Conservation (phyloP, 441 rosid species). For the Pelargonium australe region DNA sequence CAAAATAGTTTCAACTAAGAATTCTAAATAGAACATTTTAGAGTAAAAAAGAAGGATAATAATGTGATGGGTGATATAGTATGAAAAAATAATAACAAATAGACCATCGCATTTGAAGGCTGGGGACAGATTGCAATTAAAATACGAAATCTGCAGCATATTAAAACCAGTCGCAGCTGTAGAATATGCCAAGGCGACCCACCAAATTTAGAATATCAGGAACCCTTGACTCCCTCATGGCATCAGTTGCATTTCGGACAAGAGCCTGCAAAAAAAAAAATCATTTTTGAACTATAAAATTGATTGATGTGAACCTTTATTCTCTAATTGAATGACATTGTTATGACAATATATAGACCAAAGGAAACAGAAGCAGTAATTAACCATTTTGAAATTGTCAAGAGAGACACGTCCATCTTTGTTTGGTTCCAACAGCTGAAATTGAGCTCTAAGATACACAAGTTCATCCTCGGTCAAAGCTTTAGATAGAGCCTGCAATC, state of each 20-base stretch:
- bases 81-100: too few relatives aligned
- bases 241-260: slow-evolving; percentile 58
- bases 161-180: too few relatives aligned
- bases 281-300: slow-evolving; percentile 8
- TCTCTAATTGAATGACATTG: neutral
- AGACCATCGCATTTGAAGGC: too few relatives aligned
- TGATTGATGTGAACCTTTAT: neutral
- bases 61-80: too few relatives aligned
- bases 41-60: too few relatives aligned
- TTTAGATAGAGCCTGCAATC: slow-evolving; percentile 74
- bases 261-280: slow-evolving; percentile 48
- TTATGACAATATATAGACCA: neutral
- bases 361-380: slow-evolving; percentile 14
- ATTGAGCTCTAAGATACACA: slow-evolving; percentile 59
- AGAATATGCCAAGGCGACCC: slow-evolving; percentile 12
- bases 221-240: slow-evolving; percentile 80
- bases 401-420: slow-evolving; percentile 71
- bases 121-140: too few relatives aligned
- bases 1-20: too few relatives aligned
- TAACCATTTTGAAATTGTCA: slow-evolving; percentile 73
- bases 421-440: slow-evolving; percentile 61
- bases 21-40: too few relatives aligned
- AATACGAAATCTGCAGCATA: too few relatives aligned
- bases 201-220: slow-evolving; percentile 58
- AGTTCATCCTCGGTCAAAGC: slow-evolving; percentile 59